These are phyloP conservation scores for Hypoxylon rubiginosum DNA, from an alignment of 2,329 filamentous ascomycete species.

Conservation along the genomic window DNA sequence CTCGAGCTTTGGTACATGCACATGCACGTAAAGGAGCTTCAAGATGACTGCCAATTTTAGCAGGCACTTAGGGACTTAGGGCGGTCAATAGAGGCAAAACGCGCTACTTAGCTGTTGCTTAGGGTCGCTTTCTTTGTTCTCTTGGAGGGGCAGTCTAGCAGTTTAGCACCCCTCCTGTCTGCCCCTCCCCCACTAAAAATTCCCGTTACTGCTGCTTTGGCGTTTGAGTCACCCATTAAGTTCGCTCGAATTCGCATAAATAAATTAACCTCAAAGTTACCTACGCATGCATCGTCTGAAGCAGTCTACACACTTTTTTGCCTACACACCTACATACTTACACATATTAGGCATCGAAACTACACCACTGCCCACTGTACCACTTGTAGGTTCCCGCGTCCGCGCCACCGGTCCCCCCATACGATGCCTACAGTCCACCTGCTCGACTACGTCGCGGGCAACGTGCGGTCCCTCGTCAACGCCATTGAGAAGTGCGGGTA, in stretches of 20 bases:
- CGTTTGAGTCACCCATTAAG: constrained; percentile 43
- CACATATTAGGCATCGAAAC: neutral
- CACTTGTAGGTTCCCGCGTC: constrained; percentile 7
- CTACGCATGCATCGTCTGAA: no score
- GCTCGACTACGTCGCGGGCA: constrained; percentile 92
- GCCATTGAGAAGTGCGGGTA: constrained; percentile 97
- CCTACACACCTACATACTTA: constrained; percentile 5
- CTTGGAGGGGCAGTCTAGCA: constrained; percentile 49
- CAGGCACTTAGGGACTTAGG: constrained; percentile 16
- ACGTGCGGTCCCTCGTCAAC: constrained; percentile 95
- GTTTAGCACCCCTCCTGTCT: constrained; percentile 24
- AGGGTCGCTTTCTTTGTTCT: neutral
- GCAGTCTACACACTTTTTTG: constrained; percentile 2
- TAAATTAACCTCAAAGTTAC: constrained; percentile 1
- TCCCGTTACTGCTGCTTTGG: constrained; percentile 17
- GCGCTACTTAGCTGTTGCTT: constrained; percentile 7
- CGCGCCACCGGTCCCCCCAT: constrained; percentile 26
- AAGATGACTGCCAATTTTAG: constrained; percentile 43
- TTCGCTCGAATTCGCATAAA: constrained; percentile 9
- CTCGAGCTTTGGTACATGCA: constrained; percentile 9
- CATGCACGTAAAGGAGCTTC: constrained; percentile 7
- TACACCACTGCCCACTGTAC: neutral
- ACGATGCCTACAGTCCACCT: constrained; percentile 83
- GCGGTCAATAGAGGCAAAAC: constrained; percentile 48
- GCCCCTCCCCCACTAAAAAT: constrained; percentile 45